Conservation (phyloP, 768 basidiomycete genomes). For the Dentipellis sp. region DNA sequence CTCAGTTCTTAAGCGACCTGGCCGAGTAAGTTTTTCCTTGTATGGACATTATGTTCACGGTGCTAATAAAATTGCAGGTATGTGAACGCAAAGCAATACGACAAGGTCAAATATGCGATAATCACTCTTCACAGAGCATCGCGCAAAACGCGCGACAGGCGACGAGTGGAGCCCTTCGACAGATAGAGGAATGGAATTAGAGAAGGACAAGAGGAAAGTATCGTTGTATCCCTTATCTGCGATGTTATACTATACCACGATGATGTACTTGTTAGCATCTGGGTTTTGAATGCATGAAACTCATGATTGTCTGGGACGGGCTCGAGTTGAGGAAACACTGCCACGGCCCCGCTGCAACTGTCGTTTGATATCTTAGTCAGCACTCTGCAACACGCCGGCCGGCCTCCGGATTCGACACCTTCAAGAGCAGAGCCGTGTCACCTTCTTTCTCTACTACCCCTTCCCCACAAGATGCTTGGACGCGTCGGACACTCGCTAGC, state of each 20-base stretch:
- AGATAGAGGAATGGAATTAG: conserved; percentile 8
- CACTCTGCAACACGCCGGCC: no score
- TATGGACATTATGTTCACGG: conserved; percentile 7
- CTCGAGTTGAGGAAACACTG: no score
- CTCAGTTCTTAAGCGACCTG: conserved; percentile 66
- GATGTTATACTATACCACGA: conserved; percentile 5
- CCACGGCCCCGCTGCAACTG: no score
- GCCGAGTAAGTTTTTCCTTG: conserved; percentile 45
- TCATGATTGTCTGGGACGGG: no score
- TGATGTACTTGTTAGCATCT: not conserved
- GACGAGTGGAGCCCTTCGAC: conserved; percentile 32
- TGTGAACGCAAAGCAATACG: conserved; percentile 53
- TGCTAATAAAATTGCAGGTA: conserved; percentile 35
- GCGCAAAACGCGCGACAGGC: conserved; percentile 62
- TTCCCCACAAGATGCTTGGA: conserved; percentile 39
- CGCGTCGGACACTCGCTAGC: conserved; percentile 50
- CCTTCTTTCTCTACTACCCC: conserved; percentile 5
- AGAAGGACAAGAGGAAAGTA: conserved; percentile 1
- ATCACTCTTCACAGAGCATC: conserved; percentile 62
- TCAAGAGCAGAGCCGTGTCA: not conserved
- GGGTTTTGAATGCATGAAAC: no score
- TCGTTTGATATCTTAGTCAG: no score
- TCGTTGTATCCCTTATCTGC: conserved; percentile 11
- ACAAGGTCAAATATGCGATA: conserved; percentile 79
- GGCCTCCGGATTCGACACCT: no score